Base-by-base conservation (phyloP, 495 filamentous ascomycete species). In the Bryoglossum gracile region DNA sequence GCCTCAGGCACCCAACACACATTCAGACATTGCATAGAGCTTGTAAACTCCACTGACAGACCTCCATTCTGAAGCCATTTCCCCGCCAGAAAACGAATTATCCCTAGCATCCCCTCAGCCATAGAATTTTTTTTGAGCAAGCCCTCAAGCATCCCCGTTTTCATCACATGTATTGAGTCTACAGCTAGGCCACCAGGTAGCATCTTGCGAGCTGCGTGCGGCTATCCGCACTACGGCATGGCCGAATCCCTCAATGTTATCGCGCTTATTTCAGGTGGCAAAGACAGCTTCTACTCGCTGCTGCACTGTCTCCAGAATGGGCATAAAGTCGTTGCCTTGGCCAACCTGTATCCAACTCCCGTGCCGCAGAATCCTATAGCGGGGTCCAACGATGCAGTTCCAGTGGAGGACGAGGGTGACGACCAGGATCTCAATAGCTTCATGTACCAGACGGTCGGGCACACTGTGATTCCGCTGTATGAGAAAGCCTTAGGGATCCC, bases 371-470 rank as follows among this genome's bases (percentile, higher is more conserved):
- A 33, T 17, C 0, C n/a, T 19, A 37, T 35, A 25, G 19, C 41
- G 41, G 24, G 23, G 19, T 42, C 32, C 19, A 45, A 34, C 18
- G n/a, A n/a, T n/a, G n/a, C n/a, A n/a, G n/a, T n/a, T n/a, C 17
- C 23, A 13, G 25, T 16, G 18, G 44, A n/a, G 10, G 28, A 14
- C 10, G 50, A 41, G 9, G 45, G 64, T 23, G 71, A 71, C 38
- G 75, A 80, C 49, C 70, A 81, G 50, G 89, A 94, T 65, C 75
- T 92, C 55, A 84, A 98, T 67, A 94, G 87, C 73, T 95, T 88
- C 80, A 97, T 98, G 92, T 98, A 96, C 74, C 92, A 98, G 70
- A 97, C 94, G 1, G 86, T 94, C 43, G 92, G 92, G 32, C 90
- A 96, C 67, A 72, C 73, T 43, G 67, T 96, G 16, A 84, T 96